phyloP scores from a whole-genome alignment of 2,329 filamentous ascomycete genomes.

The Hysterium pulicare region DNA sequence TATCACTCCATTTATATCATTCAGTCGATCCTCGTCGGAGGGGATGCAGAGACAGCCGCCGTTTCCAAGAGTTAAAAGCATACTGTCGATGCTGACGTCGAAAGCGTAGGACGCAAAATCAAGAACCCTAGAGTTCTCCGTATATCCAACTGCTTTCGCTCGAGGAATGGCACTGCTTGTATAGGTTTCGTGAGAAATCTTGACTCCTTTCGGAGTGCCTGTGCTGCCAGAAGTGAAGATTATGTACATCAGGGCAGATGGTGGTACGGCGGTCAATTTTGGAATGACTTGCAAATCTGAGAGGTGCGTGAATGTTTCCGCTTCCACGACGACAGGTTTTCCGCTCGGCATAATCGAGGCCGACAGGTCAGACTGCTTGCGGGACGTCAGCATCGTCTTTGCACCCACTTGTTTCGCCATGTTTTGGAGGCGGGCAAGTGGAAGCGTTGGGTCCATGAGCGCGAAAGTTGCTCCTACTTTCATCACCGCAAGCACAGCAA shows the following conservation, averaged over 20 bases:
- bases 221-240: constrained; percentile 15
- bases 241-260: constrained; percentile 51
- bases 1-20: constrained; percentile 52
- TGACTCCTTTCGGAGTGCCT: constrained; percentile 18
- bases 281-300: not conserved
- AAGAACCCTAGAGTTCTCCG: constrained; percentile 22
- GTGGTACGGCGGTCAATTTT: not conserved
- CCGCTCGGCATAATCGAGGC: constrained; percentile 27
- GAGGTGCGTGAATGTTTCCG: not conserved
- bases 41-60: constrained; percentile 61
- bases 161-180: constrained; percentile 32
- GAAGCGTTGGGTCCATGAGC: constrained; percentile 25
- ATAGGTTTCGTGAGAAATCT: constrained; percentile 13
- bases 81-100: constrained; percentile 18
- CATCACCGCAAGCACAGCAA: constrained; percentile 34
- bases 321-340: constrained; percentile 6
- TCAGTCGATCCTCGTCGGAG: constrained; percentile 49
- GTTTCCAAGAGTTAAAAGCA: constrained; percentile 18
- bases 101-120: constrained; percentile 20
- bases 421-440: constrained; percentile 5
- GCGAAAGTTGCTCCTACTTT: constrained; percentile 37
- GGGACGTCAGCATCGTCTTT: constrained; percentile 2
- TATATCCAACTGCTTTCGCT: constrained; percentile 31
- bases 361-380: constrained; percentile 16
- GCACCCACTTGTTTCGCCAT: not conserved